Conservation (phyloP, 805 yeast species). For the Pichia phayaonensis region DNA sequence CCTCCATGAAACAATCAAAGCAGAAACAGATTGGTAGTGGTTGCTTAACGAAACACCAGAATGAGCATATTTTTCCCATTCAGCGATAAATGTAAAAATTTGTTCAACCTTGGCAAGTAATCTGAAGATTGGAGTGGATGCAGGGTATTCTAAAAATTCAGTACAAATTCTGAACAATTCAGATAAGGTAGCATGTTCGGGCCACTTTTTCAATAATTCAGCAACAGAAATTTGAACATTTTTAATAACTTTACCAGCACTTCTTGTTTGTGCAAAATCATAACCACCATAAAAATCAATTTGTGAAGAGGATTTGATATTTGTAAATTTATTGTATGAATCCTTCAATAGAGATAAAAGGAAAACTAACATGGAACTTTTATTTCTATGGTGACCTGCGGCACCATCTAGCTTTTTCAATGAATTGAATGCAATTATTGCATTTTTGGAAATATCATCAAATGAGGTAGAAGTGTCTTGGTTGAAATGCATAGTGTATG, state of each 20-base stretch:
- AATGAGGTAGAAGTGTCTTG: slow-evolving; percentile 11
- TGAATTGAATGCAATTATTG: slow-evolving; percentile 23
- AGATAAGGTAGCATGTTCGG: slow-evolving; percentile 86
- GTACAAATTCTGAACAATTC: slow-evolving; percentile 55
- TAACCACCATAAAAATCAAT: slow-evolving; percentile 63
- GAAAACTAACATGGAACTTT: slow-evolving; percentile 29
- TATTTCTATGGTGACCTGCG: slow-evolving; percentile 18
- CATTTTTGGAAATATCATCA: slow-evolving; percentile 30
- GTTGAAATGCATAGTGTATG: slow-evolving; percentile 39
- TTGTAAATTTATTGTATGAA: slow-evolving; percentile 26
- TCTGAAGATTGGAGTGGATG: slow-evolving; percentile 67
- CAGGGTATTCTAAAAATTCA: slow-evolving; percentile 59
- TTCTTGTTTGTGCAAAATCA: slow-evolving; percentile 50
- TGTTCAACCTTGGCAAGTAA: slow-evolving; percentile 80
- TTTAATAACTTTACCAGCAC: slow-evolving; percentile 45
- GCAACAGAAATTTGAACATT: slow-evolving; percentile 38
- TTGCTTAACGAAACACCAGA: slow-evolving; percentile 57
- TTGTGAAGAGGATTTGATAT: slow-evolving; percentile 15
- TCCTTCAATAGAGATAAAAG: slow-evolving; percentile 28
- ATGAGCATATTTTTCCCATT: slow-evolving; percentile 92
- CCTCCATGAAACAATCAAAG: slow-evolving; percentile 84
- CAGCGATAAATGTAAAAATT: slow-evolving; percentile 70
- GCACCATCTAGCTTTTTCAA: slow-evolving; percentile 21
- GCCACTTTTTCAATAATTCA: slow-evolving; percentile 63
- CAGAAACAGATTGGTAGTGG: slow-evolving; percentile 51